Base-by-base conservation (phyloP, 495 filamentous ascomycete species). In the Trichoderma virens region DNA sequence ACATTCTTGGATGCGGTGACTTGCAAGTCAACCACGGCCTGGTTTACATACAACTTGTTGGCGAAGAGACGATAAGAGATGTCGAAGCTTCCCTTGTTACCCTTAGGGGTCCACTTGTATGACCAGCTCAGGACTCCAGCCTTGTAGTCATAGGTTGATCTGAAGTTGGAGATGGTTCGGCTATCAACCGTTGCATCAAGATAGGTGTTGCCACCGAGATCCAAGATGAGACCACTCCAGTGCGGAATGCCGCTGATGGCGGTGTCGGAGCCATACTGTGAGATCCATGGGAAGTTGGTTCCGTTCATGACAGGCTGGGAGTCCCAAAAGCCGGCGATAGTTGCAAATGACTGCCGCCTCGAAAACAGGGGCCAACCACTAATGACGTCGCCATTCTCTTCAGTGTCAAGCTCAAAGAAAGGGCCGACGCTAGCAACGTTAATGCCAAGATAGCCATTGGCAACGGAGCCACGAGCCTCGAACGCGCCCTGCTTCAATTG, bases 291-390 rank as follows among this genome's bases (percentile, higher is more conserved):
- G 68, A 87, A 91, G 70, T 93, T 93, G 8, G 83, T 85, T 3
- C 82, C 79, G 41, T 85, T 88, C 0, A 82, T 86, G 38, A 75
- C 82, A 1, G 78, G 78, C 71, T 92, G 88, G 9, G 76, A 72
- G 65, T 91, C 82, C 65, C 81, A 92, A 72, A 93, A 93, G 0
- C 90, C 90, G 43, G 85, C 81, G 63, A 93, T 83, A 0, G 88
- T 91, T 4, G 87, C 85, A 71, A 93, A 90, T 1, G 86, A 83
- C 69, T 90, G 86, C 16, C 90, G 78, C 8, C 79, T 70, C 56
- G 85, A 78, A 74, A 85, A 90, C 18, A 92, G 72, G 7, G 90
- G 90, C 90, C 90, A 93, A 6, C 89, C 90, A 67, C 84, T 88
- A 70, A 51, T 64, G 45, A 64, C 16, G 28, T 43, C 25, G 43